These are phyloP conservation scores for Oxytropis ochrocephala DNA, from an alignment of 306 rosid species.

Conservation along the genomic window DNA sequence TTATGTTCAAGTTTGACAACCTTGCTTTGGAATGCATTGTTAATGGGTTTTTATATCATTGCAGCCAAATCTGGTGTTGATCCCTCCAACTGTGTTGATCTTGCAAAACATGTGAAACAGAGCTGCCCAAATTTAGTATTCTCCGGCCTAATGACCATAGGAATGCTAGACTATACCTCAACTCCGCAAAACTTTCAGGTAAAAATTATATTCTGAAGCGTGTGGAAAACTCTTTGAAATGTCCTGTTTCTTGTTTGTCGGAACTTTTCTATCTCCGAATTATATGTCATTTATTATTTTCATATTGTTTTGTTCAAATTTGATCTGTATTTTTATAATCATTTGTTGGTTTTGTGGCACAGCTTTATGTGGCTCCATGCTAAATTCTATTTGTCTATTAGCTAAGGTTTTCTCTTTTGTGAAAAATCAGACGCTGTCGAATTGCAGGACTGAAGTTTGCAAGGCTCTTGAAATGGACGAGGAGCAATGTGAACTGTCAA, in stretches of 20 bases:
- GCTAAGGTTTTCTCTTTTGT: slow-evolving; percentile 21
- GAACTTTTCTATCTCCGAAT: background rate
- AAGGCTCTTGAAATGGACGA: slow-evolving; percentile 66
- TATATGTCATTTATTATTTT: background rate
- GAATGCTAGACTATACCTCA: slow-evolving; percentile 82
- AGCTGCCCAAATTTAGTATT: slow-evolving; percentile 80
- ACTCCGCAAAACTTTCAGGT: slow-evolving; percentile 94
- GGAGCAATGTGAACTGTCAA: slow-evolving; percentile 85
- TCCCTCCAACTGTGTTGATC: slow-evolving; percentile 79
- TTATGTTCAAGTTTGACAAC: no score
- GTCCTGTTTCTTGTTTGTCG: background rate
- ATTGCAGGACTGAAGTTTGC: slow-evolving; percentile 80
- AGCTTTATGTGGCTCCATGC: slow-evolving; percentile 3
- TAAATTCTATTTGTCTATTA: background rate
- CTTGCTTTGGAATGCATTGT: background rate
- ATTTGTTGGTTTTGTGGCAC: background rate
- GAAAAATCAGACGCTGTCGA: slow-evolving; percentile 52
- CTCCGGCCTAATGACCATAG: slow-evolving; percentile 93
- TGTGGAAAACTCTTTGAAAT: background rate
- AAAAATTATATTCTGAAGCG: slow-evolving; percentile 13
- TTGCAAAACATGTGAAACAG: slow-evolving; percentile 76
- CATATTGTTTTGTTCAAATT: background rate
- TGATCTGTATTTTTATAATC: background rate
- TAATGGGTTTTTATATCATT: background rate
- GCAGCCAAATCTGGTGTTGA: slow-evolving; percentile 91